phyloP scores from a whole-genome alignment of 1,284 basidiomycete genomes.

The Grifola frondosa region DNA sequence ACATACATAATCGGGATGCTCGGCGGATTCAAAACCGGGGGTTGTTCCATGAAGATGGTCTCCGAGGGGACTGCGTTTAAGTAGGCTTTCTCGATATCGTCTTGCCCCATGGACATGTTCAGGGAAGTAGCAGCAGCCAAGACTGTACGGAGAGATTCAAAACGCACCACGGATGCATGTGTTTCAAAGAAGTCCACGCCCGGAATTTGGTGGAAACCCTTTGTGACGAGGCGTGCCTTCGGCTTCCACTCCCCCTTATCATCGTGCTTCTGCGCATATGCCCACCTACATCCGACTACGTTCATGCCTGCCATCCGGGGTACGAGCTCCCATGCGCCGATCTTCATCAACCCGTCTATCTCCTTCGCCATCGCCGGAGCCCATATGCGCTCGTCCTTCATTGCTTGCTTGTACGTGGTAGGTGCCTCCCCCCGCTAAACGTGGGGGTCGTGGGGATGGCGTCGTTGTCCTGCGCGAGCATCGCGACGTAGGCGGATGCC shows the following conservation, averaged over 20 bases:
- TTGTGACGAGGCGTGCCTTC: constrained; percentile 42
- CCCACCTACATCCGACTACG: constrained; percentile 30
- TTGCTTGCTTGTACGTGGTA: too few relatives aligned
- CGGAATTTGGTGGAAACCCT: constrained; percentile 40
- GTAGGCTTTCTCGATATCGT: constrained; percentile 39
- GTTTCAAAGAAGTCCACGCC: constrained; percentile 41
- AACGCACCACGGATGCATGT: constrained; percentile 31
- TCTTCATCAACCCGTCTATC: constrained; percentile 22
- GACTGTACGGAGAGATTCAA: constrained; percentile 26
- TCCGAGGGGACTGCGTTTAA: constrained; percentile 34
- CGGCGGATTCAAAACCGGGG: constrained; percentile 6
- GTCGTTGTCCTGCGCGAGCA: too few relatives aligned
- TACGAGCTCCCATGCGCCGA: constrained; percentile 23
- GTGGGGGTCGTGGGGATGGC: too few relatives aligned
- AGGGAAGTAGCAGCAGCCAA: constrained; percentile 27
- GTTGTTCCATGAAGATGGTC: neutral
- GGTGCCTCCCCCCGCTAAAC: too few relatives aligned
- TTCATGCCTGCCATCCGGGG: constrained; percentile 24
- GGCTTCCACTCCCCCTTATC: constrained; percentile 27
- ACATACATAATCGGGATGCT: constrained; percentile 18
- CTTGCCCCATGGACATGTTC: constrained; percentile 23
- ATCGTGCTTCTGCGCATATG: constrained; percentile 32
- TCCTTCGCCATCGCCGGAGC: constrained; percentile 33
- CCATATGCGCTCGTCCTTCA: too few relatives aligned
- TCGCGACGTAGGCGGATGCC: too few relatives aligned